phyloP scores from a whole-genome alignment of 1,284 basidiomycete species.

The Stygiomarasmius scandens region DNA sequence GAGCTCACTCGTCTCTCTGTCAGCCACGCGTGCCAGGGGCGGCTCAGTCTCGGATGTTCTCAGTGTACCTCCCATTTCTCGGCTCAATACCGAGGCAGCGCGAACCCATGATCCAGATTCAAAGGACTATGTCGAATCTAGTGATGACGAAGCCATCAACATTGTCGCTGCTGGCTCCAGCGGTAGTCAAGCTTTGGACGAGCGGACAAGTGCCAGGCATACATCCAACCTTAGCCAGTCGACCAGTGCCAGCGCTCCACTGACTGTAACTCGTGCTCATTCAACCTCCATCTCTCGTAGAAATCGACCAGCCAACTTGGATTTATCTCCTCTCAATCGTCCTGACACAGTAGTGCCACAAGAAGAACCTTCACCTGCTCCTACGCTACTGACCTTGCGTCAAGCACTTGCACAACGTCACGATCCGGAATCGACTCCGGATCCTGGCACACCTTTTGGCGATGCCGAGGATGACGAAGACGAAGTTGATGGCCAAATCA shows the following conservation, averaged over 20 bases:
- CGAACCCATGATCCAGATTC: conserved; percentile 44
- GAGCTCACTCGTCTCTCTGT: conserved; percentile 22
- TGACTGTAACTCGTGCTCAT: conserved; percentile 28
- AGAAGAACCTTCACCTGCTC: conserved; percentile 63
- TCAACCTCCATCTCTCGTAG: conserved; percentile 40
- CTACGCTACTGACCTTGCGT: conserved; percentile 63
- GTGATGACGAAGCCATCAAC: conserved; percentile 83
- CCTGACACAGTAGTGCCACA: conserved; percentile 39
- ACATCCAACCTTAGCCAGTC: conserved; percentile 32
- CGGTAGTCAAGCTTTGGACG: conserved; percentile 77
- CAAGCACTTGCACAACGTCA: conserved; percentile 53
- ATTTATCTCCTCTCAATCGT: conserved; percentile 53
- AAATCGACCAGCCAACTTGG: conserved; percentile 64
- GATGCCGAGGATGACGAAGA: conserved; percentile 64
- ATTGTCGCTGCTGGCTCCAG: conserved; percentile 76
- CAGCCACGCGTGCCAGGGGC: conserved; percentile 31
- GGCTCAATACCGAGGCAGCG: conserved; percentile 30
- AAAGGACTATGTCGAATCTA: conserved; percentile 70
- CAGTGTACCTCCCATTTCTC: conserved; percentile 38
- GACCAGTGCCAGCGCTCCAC: conserved; percentile 33
- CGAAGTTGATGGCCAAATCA: conserved; percentile 63
- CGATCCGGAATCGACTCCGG: conserved; percentile 26
- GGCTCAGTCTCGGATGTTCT: conserved; percentile 66
- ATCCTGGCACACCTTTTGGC: conserved; percentile 41
- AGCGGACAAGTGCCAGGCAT: conserved; percentile 67